Evolutionary conservation across 345 rosid species (phyloP).

Genomic region (Toxicodendron radicans): DNA sequence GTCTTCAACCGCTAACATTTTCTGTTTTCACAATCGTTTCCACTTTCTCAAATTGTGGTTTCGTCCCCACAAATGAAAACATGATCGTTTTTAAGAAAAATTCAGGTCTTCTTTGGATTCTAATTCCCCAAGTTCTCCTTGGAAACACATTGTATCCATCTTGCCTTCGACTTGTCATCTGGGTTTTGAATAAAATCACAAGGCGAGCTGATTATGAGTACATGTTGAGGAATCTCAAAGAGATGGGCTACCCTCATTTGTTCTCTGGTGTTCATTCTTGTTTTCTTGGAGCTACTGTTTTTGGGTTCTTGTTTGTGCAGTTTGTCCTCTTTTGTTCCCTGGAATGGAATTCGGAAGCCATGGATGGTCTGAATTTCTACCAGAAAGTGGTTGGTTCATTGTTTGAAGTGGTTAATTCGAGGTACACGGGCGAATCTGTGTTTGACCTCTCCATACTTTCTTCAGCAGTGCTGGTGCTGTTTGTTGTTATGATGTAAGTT

Average conservation of each 20-base stretch:
- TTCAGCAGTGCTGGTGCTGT: slow-evolving; percentile 29
- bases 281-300: slow-evolving; percentile 19
- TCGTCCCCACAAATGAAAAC: slow-evolving; percentile 60
- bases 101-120: slow-evolving; percentile 37
- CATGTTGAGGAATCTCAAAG: slow-evolving; percentile 13
- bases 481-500: slow-evolving; percentile 36
- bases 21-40: slow-evolving; percentile 45
- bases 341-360: not conserved
- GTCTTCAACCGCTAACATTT: slow-evolving; percentile 34
- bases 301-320: slow-evolving; percentile 27
- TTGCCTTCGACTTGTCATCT: not conserved
- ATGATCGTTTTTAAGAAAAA: slow-evolving; percentile 42
- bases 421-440: slow-evolving; percentile 31
- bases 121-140: slow-evolving; percentile 39
- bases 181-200: slow-evolving; percentile 24
- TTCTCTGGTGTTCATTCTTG: not conserved
- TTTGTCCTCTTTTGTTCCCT: slow-evolving; percentile 20
- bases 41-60: slow-evolving; percentile 48
- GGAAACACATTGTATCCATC: slow-evolving; percentile 36
- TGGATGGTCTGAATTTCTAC: slow-evolving; percentile 22
- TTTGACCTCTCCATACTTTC: slow-evolving; percentile 8
- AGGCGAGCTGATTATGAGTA: slow-evolving; percentile 16
- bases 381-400: slow-evolving; percentile 22
- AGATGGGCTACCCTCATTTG: slow-evolving; percentile 24
- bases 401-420: slow-evolving; percentile 32